These are phyloP conservation scores for Thalassiosira sp. DNA, from an alignment of 352 stramenopile genomes.

Conservation along the genomic window DNA sequence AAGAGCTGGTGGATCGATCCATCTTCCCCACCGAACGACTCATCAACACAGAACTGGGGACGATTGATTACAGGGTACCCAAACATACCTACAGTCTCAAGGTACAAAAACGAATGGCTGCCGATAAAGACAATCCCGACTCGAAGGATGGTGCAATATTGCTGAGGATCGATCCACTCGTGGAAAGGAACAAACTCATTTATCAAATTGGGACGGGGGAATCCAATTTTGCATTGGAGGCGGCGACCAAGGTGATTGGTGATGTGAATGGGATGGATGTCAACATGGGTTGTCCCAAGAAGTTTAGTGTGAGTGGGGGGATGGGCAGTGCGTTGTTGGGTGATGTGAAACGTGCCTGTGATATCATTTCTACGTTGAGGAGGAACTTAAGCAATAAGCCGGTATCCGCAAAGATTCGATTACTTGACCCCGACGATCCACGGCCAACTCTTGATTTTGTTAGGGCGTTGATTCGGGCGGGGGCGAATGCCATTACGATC, in stretches of 20 bases:
- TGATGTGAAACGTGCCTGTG: slow-evolving; percentile 66
- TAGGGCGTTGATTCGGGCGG: slow-evolving; percentile 60
- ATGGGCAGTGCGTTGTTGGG: slow-evolving; percentile 78
- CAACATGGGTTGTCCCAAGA: slow-evolving; percentile 84
- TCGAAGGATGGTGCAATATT: slow-evolving; percentile 52
- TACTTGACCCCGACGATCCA: slow-evolving; percentile 57
- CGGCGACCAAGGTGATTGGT: slow-evolving; percentile 56
- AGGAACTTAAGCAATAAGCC: slow-evolving; percentile 54
- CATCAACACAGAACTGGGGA: slow-evolving; percentile 81
- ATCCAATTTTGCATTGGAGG: slow-evolving; percentile 61
- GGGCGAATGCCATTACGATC: slow-evolving; percentile 78
- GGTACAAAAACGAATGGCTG: slow-evolving; percentile 52
- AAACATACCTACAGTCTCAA: slow-evolving; percentile 55
- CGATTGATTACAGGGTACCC: slow-evolving; percentile 86
- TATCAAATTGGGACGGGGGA: slow-evolving; percentile 82
- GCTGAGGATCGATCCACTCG: slow-evolving; percentile 63
- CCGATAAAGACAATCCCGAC: slow-evolving; percentile 38
- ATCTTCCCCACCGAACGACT: slow-evolving; percentile 87
- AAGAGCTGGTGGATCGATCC: slow-evolving; percentile 94
- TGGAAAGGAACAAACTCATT: slow-evolving; percentile 69
- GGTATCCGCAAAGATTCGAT: slow-evolving; percentile 82
- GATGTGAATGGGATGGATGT: slow-evolving; percentile 81
- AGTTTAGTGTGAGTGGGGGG: slow-evolving; percentile 76
- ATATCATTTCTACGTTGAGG: slow-evolving; percentile 64
- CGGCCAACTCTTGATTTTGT: slow-evolving; percentile 70